Conservation (phyloP, 805 yeast genomes). For the Yarrowia divulgata region DNA sequence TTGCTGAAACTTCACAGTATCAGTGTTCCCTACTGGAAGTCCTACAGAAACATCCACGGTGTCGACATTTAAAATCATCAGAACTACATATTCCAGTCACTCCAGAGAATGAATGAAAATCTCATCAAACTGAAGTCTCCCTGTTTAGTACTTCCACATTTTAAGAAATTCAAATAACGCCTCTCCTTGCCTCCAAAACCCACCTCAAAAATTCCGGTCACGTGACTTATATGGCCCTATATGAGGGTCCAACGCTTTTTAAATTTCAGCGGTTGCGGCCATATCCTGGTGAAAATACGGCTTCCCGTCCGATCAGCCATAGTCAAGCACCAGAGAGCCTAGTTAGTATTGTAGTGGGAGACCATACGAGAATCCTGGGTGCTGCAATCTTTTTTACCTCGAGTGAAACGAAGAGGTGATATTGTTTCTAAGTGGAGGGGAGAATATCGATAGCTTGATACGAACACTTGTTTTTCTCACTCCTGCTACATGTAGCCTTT, state of each 20-base stretch:
- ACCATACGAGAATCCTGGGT: slow-evolving; percentile 23
- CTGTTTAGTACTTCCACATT: background rate
- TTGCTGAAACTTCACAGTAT: too few relatives aligned
- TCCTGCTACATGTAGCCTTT: background rate
- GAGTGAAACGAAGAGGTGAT: background rate
- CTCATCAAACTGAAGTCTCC: background rate
- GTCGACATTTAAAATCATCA: too few relatives aligned
- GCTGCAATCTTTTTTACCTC: slow-evolving; percentile 8
- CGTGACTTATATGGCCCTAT: background rate
- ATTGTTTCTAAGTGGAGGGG: too few relatives aligned
- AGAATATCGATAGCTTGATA: too few relatives aligned
- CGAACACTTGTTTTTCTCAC: background rate
- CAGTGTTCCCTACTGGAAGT: too few relatives aligned
- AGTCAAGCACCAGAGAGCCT: slow-evolving; percentile 21
- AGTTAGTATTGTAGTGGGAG: slow-evolving; percentile 23
- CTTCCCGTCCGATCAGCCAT: slow-evolving; percentile 26
- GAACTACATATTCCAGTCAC: too few relatives aligned
- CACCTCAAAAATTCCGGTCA: background rate
- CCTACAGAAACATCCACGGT: too few relatives aligned
- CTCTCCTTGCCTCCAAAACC: too few relatives aligned
- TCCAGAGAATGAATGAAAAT: too few relatives aligned
- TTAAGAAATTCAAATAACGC: too few relatives aligned
- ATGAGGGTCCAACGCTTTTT: background rate
- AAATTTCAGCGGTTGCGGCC: background rate
- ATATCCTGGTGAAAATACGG: slow-evolving; percentile 21